phyloP scores from a whole-genome alignment of 495 filamentous ascomycete species.

The Bathelium albidoporum region DNA sequence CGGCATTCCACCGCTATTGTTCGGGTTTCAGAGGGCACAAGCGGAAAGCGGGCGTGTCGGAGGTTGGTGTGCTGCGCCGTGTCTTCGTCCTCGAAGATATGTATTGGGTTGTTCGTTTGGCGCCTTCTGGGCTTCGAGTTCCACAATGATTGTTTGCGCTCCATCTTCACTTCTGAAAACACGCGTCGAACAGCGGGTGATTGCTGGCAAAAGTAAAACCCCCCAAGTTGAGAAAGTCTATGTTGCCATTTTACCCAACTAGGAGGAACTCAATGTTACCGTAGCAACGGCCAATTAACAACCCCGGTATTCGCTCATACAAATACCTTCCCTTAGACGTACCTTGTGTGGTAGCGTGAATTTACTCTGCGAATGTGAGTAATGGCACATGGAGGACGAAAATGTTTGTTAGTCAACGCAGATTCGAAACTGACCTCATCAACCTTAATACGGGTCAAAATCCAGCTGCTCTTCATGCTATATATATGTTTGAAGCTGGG shows the following conservation, averaged over 20 bases:
- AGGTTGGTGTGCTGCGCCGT: slow-evolving; percentile 1
- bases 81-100: slow-evolving; percentile 20
- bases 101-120: not conserved
- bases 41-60: slow-evolving; percentile 9
- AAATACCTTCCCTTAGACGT: not conserved
- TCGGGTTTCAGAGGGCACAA: not conserved
- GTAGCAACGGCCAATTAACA: not conserved
- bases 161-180: slow-evolving; percentile 7
- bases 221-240: not conserved
- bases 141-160: slow-evolving; percentile 7
- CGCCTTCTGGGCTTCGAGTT: not conserved
- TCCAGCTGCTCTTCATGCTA: too few species aligned
- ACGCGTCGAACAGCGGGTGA: slow-evolving; percentile 7
- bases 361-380: too few species aligned
- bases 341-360: too few species aligned
- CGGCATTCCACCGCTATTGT: not conserved
- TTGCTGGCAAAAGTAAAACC: not conserved
- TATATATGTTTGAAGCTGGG: too few species aligned
- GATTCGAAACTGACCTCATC: too few species aligned
- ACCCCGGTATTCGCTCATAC: not conserved
- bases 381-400: too few species aligned
- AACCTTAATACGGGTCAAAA: too few species aligned
- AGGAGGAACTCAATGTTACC: not conserved
- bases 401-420: too few species aligned
- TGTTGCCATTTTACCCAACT: not conserved